Percentiles rank a stretch among this genome's conserved stretches.
These are phyloP conservation scores for Tylopilus rubrobrunneus DNA, from an alignment of 768 basidiomycete genomes.

Conservation along the genomic window DNA sequence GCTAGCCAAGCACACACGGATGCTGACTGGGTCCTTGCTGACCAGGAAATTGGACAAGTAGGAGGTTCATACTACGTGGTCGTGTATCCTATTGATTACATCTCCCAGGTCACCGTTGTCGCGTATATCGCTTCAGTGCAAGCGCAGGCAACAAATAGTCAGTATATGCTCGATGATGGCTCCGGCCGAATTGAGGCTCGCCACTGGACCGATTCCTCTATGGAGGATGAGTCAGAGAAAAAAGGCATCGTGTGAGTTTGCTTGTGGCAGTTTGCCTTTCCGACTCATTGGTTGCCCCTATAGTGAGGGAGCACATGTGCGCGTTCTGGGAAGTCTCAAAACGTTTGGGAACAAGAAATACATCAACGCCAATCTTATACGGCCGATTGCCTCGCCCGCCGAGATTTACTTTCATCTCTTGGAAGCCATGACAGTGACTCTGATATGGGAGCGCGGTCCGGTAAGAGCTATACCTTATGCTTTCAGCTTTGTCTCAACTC, in stretches of 20 bases:
- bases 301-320: conserved; percentile 76
- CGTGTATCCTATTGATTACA: neutral
- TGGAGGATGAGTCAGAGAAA: conserved; percentile 50
- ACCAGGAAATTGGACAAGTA: conserved; percentile 77
- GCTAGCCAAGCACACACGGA: conserved; percentile 85
- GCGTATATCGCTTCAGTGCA: conserved; percentile 69
- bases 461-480: conserved; percentile 36
- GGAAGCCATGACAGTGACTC: conserved; percentile 67
- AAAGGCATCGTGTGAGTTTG: conserved; percentile 43
- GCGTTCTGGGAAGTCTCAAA: conserved; percentile 79
- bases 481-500: neutral
- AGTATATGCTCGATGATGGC: conserved; percentile 82
- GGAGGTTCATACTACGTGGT: conserved; percentile 4
- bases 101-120: conserved; percentile 62
- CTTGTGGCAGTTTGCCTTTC: conserved; percentile 1
- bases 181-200: conserved; percentile 75
- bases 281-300: neutral
- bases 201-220: conserved; percentile 74
- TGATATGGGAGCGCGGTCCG: conserved; percentile 63
- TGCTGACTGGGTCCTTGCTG: conserved; percentile 84
- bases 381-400: conserved; percentile 61
- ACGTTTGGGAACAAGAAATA: conserved; percentile 77
- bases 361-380: conserved; percentile 74
- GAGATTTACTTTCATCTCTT: conserved; percentile 82
- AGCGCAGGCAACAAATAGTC: conserved; percentile 73